phyloP scores from a whole-genome alignment of 2,329 filamentous ascomycete species.

The Botryosphaeria dothidea region DNA sequence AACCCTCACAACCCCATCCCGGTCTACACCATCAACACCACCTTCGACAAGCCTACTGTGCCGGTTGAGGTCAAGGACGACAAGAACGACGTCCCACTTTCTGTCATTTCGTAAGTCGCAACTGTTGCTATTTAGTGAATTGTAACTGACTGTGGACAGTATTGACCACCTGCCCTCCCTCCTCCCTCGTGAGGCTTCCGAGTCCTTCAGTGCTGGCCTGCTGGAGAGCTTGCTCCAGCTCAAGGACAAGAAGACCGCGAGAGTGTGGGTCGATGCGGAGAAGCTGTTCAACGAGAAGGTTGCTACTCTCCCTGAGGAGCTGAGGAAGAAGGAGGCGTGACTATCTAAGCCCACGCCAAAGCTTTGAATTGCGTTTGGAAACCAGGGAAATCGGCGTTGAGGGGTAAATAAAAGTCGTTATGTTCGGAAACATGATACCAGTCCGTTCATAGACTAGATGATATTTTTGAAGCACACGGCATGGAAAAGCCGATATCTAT shows the following conservation, averaged over 20 bases:
- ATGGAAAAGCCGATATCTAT: neutral
- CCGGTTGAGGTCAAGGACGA: constrained; percentile 63
- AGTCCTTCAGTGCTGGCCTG: constrained; percentile 78
- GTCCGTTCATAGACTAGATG: constrained; percentile 2
- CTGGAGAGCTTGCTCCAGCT: constrained; percentile 76
- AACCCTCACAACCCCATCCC: constrained; percentile 74
- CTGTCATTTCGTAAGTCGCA: constrained; percentile 72
- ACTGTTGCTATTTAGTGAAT: constrained; percentile 33
- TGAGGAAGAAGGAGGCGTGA: constrained; percentile 52
- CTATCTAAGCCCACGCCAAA: neutral
- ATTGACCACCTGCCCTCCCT: constrained; percentile 55
- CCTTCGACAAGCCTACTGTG: constrained; percentile 85
- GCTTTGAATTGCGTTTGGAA: neutral
- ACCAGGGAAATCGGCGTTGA: neutral
- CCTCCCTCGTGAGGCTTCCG: constrained; percentile 81
- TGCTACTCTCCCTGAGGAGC: constrained; percentile 60
- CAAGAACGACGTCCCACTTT: constrained; percentile 55
- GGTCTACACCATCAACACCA: constrained; percentile 81
- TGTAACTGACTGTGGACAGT: neutral
- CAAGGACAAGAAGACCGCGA: constrained; percentile 70
- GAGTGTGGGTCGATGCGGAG: constrained; percentile 84
- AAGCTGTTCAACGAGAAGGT: constrained; percentile 85
- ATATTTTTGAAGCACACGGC: neutral
- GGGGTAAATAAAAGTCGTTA: neutral
- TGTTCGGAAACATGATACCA: neutral